Percentiles rank a stretch among this genome's conserved stretches.
phyloP scores from a whole-genome alignment of 441 rosid genomes.

The Aleurites moluccanus region DNA sequence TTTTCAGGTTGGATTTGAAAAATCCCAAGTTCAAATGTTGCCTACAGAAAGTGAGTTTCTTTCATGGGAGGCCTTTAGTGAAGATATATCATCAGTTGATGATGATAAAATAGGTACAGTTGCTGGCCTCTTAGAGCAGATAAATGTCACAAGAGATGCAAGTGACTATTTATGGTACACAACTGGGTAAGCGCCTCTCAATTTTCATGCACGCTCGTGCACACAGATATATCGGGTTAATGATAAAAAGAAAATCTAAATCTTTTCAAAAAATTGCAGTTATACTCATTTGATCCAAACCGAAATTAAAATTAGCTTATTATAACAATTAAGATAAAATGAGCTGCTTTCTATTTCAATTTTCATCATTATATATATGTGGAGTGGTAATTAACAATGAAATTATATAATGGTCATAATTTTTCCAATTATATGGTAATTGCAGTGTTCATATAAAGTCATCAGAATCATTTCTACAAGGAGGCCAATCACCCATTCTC shows the following conservation, averaged over 20 bases:
- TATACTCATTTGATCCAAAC: too few relatives aligned
- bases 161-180: slow-evolving; percentile 93
- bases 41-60: slow-evolving; percentile 46
- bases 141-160: slow-evolving; percentile 79
- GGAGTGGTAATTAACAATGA: not conserved
- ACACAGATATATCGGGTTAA: not conserved
- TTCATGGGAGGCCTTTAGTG: slow-evolving; percentile 65
- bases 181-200: slow-evolving; percentile 53
- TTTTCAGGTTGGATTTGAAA: slow-evolving; percentile 56
- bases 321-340: too few relatives aligned
- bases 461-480: slow-evolving; percentile 71
- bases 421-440: not conserved
- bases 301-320: too few relatives aligned
- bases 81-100: slow-evolving; percentile 61
- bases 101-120: slow-evolving; percentile 52
- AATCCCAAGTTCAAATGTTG: slow-evolving; percentile 51
- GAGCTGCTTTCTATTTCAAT: too few relatives aligned
- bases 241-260: too few relatives aligned
- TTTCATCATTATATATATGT: too few relatives aligned
- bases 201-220: too few relatives aligned
- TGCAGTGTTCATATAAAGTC: slow-evolving; percentile 62
- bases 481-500: slow-evolving; percentile 67
- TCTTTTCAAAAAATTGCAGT: too few relatives aligned
- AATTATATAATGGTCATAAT: not conserved
- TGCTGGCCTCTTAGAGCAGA: slow-evolving; percentile 71